Evolutionary conservation across 2,329 filamentous ascomycete genomes (phyloP).

Genomic region (Daldinia eschscholtzii): DNA sequence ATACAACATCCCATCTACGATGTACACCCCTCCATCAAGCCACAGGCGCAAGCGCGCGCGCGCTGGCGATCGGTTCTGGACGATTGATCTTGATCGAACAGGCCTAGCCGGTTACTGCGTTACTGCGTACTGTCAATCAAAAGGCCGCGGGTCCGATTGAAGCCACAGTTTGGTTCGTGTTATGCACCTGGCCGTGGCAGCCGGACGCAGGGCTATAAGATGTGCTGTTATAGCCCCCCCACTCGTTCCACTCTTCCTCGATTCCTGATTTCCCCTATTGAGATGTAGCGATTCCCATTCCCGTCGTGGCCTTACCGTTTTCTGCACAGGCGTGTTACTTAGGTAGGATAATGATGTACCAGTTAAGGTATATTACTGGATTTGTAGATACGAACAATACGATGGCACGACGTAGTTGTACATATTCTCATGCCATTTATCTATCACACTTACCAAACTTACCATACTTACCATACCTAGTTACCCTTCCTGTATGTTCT

Average conservation of each 20-base stretch:
- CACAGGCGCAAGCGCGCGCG: slow-evolving; percentile 40
- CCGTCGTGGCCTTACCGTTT: slow-evolving; percentile 39
- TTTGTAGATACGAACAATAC: slow-evolving; percentile 22
- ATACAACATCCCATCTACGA: slow-evolving; percentile 11
- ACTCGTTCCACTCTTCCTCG: slow-evolving; percentile 34
- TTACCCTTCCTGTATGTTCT: slow-evolving; percentile 8
- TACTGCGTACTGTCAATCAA: slow-evolving; percentile 30
- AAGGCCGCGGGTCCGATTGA: slow-evolving; percentile 45
- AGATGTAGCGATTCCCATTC: slow-evolving; percentile 35
- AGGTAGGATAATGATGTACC: slow-evolving; percentile 26
- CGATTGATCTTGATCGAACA: slow-evolving; percentile 43
- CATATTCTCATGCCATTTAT: slow-evolving; percentile 17
- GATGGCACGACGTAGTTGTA: slow-evolving; percentile 26
- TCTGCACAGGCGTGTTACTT: slow-evolving; percentile 37
- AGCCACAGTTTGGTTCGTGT: slow-evolving; percentile 49
- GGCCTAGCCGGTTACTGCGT: slow-evolving; percentile 35
- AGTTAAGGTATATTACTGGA: background rate
- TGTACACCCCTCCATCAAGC: slow-evolving; percentile 23
- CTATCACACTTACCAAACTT: background rate
- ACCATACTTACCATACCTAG: slow-evolving; percentile 30
- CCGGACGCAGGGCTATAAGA: slow-evolving; percentile 49
- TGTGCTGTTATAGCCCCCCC: slow-evolving; percentile 47
- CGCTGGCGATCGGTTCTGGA: slow-evolving; percentile 41
- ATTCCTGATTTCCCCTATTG: slow-evolving; percentile 43
- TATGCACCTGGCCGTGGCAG: slow-evolving; percentile 51